A percentile compares a stretch with the other conserved stretches of the same genome.
Conservation (phyloP, 2,329 filamentous ascomycete species). For the Beauveria rudraprayagi region DNA sequence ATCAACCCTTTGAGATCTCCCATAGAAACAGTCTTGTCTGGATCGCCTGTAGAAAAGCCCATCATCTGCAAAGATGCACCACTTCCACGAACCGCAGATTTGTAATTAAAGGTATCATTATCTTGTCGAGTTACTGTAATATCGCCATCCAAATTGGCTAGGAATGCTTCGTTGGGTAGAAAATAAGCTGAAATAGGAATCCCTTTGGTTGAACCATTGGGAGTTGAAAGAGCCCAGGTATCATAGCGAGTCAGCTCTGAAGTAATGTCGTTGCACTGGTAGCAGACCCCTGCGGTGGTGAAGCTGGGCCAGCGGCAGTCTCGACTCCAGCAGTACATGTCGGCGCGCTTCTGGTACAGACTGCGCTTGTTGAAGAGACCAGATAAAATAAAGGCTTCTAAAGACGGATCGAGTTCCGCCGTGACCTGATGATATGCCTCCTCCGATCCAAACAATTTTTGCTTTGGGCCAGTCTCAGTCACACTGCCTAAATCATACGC, state of each 20-base stretch:
- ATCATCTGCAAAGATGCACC: too few species aligned
- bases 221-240: not conserved
- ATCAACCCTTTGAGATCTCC: too few species aligned
- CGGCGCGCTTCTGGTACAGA: not conserved
- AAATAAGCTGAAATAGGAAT: not conserved
- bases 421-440: not conserved
- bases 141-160: constrained; percentile 3
- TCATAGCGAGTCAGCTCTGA: constrained; percentile 9
- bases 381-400: constrained; percentile 10
- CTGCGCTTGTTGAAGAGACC: constrained; percentile 11
- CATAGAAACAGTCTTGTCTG: too few species aligned
- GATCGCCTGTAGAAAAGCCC: too few species aligned
- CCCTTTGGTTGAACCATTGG: not conserved
- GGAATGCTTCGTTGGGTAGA: not conserved
- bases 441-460: not conserved
- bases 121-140: too few species aligned
- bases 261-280: constrained; percentile 16
- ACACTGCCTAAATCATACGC: not conserved
- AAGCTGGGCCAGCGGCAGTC: constrained; percentile 18
- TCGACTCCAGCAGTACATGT: constrained; percentile 12
- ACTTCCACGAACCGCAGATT: too few species aligned
- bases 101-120: too few species aligned
- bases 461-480: not conserved
- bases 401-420: not conserved
- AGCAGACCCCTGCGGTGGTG: constrained; percentile 17